Base-by-base conservation (phyloP, 78 protist genomes). In the Dictyostelium brefeldianum region DNA sequence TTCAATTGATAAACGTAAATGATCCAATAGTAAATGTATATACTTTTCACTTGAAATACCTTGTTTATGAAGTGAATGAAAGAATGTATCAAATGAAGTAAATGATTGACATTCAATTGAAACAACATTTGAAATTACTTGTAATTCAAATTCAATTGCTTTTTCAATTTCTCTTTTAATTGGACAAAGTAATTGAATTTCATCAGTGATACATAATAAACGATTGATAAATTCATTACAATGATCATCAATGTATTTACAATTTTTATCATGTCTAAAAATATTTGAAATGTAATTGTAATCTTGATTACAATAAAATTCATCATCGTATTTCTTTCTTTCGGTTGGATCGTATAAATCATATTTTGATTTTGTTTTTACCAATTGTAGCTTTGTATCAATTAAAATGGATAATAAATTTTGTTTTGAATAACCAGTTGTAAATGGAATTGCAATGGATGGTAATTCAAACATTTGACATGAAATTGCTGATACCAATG, bases 381-480 rank as follows among this genome's bases (percentile, higher is more conserved):
- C 47, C 47, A 62, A 62, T 36, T n/a, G 25, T 2, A 46, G 46
- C 29, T 80, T 15, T 1, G 80, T 81, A 14, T 36, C 46, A 6
- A 50, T 43, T 22, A 87, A 12, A 6, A 46, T 62, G 4, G 47
- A 50, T 5, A 87, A 11, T 10, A 87, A 15, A 56, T 87, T 87
- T 20, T 74, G 69, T 50, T 71, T 77, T 20, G 83, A 78, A 12
- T 74, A 77, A 14, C 93, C 93, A 27, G 93, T 87, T 20, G 74
- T 64, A 50, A 87, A 87, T 7, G 93, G 84, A 0, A 77, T 27
- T 1, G 81, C 77, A 3, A 87, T 87, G 0, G 85, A 77, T 3
- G 93, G 93, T 14, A 87, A 17, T 73, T 87, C 93, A 87, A 87
- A 87, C 93, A 87, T 87, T 77, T 87, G 93, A 64, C 93, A 87